Conservation (phyloP, 257 asterid species). For the Rhazya stricta region DNA sequence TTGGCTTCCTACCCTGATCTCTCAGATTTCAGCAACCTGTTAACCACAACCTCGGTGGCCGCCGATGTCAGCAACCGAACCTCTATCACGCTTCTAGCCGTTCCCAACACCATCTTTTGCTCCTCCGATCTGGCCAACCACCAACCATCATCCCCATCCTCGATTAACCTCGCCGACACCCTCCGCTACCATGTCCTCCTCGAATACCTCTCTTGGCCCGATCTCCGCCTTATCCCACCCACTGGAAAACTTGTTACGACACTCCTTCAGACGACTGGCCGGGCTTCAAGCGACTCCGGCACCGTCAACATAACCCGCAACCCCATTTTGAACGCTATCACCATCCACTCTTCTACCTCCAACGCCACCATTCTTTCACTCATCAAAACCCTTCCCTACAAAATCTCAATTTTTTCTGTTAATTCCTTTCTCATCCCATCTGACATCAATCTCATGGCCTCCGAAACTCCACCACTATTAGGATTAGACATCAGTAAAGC, state of each 20-base stretch:
- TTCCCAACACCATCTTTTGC: conserved; percentile 57
- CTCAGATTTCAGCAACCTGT: conserved; percentile 55
- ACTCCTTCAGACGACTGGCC: conserved; percentile 68
- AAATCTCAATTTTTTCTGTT: conserved; percentile 46
- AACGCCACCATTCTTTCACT: conserved; percentile 61
- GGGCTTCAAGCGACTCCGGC: conserved; percentile 56
- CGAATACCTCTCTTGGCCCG: conserved; percentile 55
- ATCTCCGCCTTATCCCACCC: conserved; percentile 58
- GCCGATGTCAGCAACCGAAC: conserved; percentile 54
- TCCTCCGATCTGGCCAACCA: conserved; percentile 27
- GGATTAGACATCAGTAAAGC: conserved; percentile 69
- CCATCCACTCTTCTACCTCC: conserved; percentile 51
- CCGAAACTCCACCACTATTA: conserved; percentile 64
- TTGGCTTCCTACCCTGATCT: conserved; percentile 52
- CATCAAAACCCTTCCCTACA: conserved; percentile 48
- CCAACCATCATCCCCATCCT: conserved; percentile 25
- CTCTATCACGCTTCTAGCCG: conserved; percentile 62
- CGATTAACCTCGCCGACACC: conserved; percentile 53
- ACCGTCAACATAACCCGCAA: conserved; percentile 58
- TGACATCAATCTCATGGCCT: conserved; percentile 62
- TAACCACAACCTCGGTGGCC: conserved; percentile 63
- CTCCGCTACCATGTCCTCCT: conserved; percentile 84
- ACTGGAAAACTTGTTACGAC: conserved; percentile 60
- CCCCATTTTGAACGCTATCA: conserved; percentile 27
- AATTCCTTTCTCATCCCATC: conserved; percentile 48